Evolutionary conservation across 495 filamentous ascomycete species (phyloP).

Genomic region (Hypoxylon lenormandii): DNA sequence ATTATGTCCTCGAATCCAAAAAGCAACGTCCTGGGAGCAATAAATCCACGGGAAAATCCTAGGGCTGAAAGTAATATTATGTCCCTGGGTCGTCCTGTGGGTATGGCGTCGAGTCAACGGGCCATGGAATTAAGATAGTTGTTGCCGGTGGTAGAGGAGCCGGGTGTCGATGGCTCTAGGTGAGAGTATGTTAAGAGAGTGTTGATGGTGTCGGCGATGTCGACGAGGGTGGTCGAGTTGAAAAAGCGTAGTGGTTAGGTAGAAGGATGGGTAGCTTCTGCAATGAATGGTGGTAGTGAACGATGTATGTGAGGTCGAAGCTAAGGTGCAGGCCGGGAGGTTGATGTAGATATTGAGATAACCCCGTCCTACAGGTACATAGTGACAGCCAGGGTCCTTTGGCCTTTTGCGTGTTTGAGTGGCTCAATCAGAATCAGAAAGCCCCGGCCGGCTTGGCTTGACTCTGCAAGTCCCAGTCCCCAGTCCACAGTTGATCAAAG

Average conservation of each 20-base stretch:
- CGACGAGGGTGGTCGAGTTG: constrained; percentile 37
- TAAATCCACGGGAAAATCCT: constrained; percentile 50
- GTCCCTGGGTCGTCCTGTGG: constrained; percentile 41
- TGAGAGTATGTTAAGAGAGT: constrained; percentile 18
- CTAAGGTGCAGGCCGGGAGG: constrained; percentile 46
- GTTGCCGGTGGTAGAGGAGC: constrained; percentile 28
- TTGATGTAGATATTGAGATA: constrained; percentile 56
- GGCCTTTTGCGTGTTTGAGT: constrained; percentile 47
- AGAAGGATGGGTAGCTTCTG: constrained; percentile 29
- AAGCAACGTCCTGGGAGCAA: constrained; percentile 39
- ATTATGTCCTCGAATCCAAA: constrained; percentile 43
- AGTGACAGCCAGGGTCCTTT: constrained; percentile 34
- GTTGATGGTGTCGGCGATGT: constrained; percentile 37
- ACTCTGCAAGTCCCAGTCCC: constrained; percentile 29
- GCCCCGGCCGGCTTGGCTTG: constrained; percentile 42
- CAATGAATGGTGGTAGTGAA: constrained; percentile 44
- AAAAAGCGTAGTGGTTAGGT: constrained; percentile 34
- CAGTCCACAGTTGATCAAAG: constrained; percentile 43
- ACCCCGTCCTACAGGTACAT: constrained; percentile 12
- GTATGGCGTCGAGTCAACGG: constrained; percentile 47
- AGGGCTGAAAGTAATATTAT: constrained; percentile 40
- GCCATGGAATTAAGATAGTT: constrained; percentile 38
- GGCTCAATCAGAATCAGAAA: constrained; percentile 42
- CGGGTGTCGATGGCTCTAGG: constrained; percentile 28
- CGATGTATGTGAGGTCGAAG: constrained; percentile 42